Percentiles rank a stretch among this genome's conserved stretches.
Evolutionary conservation across 2,329 filamentous ascomycete genomes (phyloP).

Genomic region (Paraconiothyrium sp.): DNA sequence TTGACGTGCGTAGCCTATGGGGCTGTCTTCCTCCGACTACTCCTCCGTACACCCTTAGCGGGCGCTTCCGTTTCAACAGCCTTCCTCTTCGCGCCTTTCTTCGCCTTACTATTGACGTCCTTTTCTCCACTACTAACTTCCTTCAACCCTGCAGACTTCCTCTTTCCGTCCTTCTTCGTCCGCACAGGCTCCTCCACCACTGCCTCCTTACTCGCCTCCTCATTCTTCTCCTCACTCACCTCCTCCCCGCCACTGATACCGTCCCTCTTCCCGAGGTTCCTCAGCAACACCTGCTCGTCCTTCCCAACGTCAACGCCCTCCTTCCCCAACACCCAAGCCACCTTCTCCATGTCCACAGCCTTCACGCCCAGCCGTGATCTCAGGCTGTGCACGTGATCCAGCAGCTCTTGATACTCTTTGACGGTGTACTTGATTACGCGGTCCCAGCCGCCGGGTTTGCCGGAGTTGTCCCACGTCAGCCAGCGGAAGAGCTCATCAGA

Average conservation of each 20-base stretch:
- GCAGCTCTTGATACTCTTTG: conserved; percentile 73
- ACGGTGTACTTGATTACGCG: conserved; percentile 72
- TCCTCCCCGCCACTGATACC: conserved; percentile 2
- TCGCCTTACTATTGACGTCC: conserved; percentile 15
- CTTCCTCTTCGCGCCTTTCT: conserved; percentile 38
- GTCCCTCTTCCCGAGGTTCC: neutral
- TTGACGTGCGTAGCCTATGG: neutral
- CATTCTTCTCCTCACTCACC: neutral
- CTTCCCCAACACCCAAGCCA: conserved; percentile 73
- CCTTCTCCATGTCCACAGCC: conserved; percentile 73
- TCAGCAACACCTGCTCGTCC: conserved; percentile 11
- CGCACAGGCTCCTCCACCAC: neutral
- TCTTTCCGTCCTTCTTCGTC: conserved; percentile 7
- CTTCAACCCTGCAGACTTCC: conserved; percentile 3
- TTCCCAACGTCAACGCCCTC: conserved; percentile 37
- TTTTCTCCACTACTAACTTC: conserved; percentile 5
- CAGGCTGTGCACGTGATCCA: conserved; percentile 45
- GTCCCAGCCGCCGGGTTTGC: conserved; percentile 55
- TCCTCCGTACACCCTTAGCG: conserved; percentile 36
- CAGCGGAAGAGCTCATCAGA: conserved; percentile 82
- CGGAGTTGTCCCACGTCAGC: conserved; percentile 65
- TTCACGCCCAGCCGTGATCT: conserved; percentile 41
- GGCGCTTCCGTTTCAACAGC: conserved; percentile 21
- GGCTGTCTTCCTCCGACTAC: conserved; percentile 32
- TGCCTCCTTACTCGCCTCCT: conserved; percentile 3